phyloP scores from a whole-genome alignment of 1,139 yeast genomes.

The Lodderomyces theae region DNA sequence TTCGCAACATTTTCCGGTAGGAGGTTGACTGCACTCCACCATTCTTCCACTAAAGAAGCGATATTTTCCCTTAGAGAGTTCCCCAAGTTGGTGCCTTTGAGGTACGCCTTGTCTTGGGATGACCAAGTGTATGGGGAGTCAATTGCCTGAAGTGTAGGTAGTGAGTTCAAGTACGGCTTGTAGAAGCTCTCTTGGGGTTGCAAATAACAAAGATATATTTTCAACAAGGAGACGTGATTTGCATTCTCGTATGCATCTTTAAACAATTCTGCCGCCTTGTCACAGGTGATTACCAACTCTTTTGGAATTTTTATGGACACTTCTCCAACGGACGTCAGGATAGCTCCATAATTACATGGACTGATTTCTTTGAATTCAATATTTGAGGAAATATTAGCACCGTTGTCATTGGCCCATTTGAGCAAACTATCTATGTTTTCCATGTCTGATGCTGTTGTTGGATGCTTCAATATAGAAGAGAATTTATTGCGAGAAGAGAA shows the following conservation, averaged over 20 bases:
- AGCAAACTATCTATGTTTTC: slow-evolving; percentile 22
- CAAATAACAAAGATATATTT: slow-evolving; percentile 46
- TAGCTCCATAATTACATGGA: slow-evolving; percentile 40
- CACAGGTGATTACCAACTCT: slow-evolving; percentile 37
- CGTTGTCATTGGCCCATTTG: slow-evolving; percentile 51
- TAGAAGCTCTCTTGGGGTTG: slow-evolving; percentile 26
- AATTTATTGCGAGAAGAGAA: background rate
- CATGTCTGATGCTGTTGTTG: background rate
- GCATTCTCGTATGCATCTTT: slow-evolving; percentile 19
- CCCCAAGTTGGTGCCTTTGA: slow-evolving; percentile 60
- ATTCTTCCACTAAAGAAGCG: slow-evolving; percentile 42
- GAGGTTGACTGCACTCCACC: slow-evolving; percentile 45
- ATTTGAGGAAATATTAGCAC: slow-evolving; percentile 36
- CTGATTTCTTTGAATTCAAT: slow-evolving; percentile 23
- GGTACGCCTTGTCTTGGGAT: slow-evolving; percentile 43
- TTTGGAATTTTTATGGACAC: slow-evolving; percentile 36
- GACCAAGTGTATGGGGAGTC: slow-evolving; percentile 67
- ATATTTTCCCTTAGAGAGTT: slow-evolving; percentile 38
- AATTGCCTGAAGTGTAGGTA: slow-evolving; percentile 52
- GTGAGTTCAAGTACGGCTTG: slow-evolving; percentile 52
- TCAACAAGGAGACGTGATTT: slow-evolving; percentile 44
- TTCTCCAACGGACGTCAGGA: slow-evolving; percentile 14
- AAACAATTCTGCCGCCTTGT: slow-evolving; percentile 43
- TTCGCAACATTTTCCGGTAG: slow-evolving; percentile 32
- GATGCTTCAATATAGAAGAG: background rate